Percentiles rank a stretch among this genome's conserved stretches.
These are phyloP conservation scores for Calycina herbarum DNA, from an alignment of 2,329 filamentous ascomycete genomes.

Conservation along the genomic window DNA sequence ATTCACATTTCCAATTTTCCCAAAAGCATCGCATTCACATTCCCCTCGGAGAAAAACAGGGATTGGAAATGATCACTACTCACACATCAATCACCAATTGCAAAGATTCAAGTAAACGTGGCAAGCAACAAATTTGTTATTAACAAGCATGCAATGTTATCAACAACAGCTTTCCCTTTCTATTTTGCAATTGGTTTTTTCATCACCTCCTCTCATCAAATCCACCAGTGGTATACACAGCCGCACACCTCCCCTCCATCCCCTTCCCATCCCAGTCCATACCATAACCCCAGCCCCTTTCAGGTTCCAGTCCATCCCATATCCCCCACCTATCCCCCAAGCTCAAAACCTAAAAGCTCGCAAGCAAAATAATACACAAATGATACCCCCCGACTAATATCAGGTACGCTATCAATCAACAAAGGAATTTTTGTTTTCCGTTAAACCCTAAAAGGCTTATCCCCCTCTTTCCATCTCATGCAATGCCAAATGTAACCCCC, in stretches of 20 bases:
- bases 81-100: too few species aligned
- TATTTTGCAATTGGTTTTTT: neutral
- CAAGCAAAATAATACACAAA: slow-evolving; percentile 4
- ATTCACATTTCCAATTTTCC: too few species aligned
- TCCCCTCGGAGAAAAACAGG: too few species aligned
- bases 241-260: neutral
- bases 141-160: too few species aligned
- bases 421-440: neutral
- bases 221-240: neutral
- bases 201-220: neutral
- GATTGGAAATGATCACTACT: too few species aligned
- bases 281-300: neutral
- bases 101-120: too few species aligned
- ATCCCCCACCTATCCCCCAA: neutral
- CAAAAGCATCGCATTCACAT: too few species aligned
- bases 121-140: too few species aligned
- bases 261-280: neutral
- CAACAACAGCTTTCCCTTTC: too few species aligned
- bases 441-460: neutral
- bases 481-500: neutral
- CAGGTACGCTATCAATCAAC: neutral
- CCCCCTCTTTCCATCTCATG: neutral
- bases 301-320: neutral
- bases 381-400: neutral
- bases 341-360: neutral